Percentiles rank a stretch among this genome's conserved stretches.
phyloP scores from a whole-genome alignment of 306 rosid species.

The Prinsepia uniflora region DNA sequence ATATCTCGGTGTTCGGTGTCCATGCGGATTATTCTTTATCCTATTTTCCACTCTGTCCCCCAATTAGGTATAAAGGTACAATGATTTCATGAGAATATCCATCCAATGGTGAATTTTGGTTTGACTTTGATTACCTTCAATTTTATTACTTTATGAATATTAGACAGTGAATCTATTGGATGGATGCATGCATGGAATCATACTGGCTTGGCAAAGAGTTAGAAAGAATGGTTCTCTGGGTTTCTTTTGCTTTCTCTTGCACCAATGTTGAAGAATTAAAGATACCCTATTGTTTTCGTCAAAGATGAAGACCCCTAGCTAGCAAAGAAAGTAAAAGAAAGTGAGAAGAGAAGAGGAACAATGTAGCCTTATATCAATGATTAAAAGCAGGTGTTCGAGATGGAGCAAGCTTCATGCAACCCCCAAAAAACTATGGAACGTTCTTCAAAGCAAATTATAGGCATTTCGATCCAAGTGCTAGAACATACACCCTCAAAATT shows the following conservation, averaged over 20 bases:
- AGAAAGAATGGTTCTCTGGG: constrained; percentile 23
- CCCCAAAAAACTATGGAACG: constrained; percentile 37
- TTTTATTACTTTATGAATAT: too few species aligned
- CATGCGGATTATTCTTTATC: too few species aligned
- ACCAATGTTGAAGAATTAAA: constrained; percentile 48
- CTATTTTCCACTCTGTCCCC: too few species aligned
- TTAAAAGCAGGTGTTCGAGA: constrained; percentile 26
- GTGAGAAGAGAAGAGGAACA: background rate
- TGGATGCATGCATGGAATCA: too few species aligned
- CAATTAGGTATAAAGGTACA: too few species aligned
- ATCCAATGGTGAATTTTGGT: too few species aligned
- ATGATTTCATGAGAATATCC: too few species aligned
- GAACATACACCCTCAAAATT: constrained; percentile 10
- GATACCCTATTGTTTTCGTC: constrained; percentile 48
- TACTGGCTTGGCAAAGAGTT: background rate
- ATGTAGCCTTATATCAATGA: constrained; percentile 22
- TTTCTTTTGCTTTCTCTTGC: constrained; percentile 60
- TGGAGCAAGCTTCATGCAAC: constrained; percentile 55
- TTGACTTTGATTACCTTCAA: too few species aligned
- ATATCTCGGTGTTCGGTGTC: too few species aligned
- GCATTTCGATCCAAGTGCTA: constrained; percentile 27
- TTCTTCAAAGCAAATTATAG: constrained; percentile 35
- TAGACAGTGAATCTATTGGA: too few species aligned
- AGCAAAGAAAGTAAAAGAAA: constrained; percentile 41
- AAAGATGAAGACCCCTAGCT: constrained; percentile 58